Base-by-base conservation (phyloP, 2,329 filamentous ascomycete genomes). In the Lecanoromycetidae sp. region DNA sequence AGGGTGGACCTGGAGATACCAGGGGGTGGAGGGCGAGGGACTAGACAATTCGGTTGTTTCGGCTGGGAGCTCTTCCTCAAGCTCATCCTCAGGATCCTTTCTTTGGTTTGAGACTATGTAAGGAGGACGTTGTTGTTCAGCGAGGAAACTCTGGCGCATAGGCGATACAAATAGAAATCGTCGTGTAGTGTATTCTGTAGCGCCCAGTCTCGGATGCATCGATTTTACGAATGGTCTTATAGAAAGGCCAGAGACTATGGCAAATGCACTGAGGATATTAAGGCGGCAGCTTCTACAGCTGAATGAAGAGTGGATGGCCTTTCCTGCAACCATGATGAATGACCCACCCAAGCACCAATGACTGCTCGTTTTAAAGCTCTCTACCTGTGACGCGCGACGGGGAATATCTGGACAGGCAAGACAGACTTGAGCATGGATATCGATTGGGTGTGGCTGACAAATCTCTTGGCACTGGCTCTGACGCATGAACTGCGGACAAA, bases 1-100 rank as follows among this genome's bases (percentile, higher is more conserved):
- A 5, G 66, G 57, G 51, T 85, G 75, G 55, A 84, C 79, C 59
- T 91, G 80, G 23, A 94, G 77, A 63, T 95, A 96, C 91, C 91
- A 96, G 5, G 85, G 85, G 4, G 12, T 44, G 20, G 44, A 41
- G 13, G 27, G 2, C 13, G 23, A 23, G 35, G 34, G 8, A 6
- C 19, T n/a, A 5, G n/a, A 23, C 13, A 9, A 8, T 15, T 39
- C 46, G 25, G 33, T 23, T 38, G 30, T 20, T 13, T 23, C 26
- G 17, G 4, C 17, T 4, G 20, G 9, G 10, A 12, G 46, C 25
- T 43, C 20, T 12, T 3, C 20, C 15, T 43, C 39, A 10, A 36
- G 15, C 20, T 9, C 26, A 7, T 15, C 22, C 13, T 38, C 33
- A 10, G 6, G 22, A 3, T 10, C 3, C 5, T 12, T 47, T 23